These are phyloP conservation scores for Xylariaceae sp. DNA, from an alignment of 2,329 filamentous ascomycete species.

Conservation along the genomic window DNA sequence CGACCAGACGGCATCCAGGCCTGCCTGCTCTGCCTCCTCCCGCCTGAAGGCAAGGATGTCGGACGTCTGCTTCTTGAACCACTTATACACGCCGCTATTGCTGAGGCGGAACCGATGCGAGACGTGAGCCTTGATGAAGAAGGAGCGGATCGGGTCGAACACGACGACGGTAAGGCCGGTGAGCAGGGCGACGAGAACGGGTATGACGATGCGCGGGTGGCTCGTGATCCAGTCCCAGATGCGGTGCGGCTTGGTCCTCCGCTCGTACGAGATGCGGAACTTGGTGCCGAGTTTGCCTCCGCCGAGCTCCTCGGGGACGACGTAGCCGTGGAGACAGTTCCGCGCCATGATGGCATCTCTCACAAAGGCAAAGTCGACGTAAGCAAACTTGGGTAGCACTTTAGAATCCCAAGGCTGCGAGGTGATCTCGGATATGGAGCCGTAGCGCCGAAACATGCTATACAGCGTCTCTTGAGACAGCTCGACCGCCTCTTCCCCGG, in stretches of 20 bases:
- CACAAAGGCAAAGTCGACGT: constrained; percentile 67
- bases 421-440: constrained; percentile 81
- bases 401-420: constrained; percentile 84
- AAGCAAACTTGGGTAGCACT: constrained; percentile 71
- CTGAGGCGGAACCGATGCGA: constrained; percentile 69
- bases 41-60: constrained; percentile 58
- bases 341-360: constrained; percentile 80
- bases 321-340: constrained; percentile 85
- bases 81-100: constrained; percentile 68
- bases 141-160: constrained; percentile 91
- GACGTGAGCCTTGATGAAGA: constrained; percentile 85
- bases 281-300: constrained; percentile 72
- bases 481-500: constrained; percentile 68
- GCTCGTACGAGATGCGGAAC: constrained; percentile 78
- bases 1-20: constrained; percentile 78
- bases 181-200: constrained; percentile 71
- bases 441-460: constrained; percentile 80
- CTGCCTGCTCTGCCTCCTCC: constrained; percentile 57
- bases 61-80: constrained; percentile 70
- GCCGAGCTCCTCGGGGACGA: constrained; percentile 61
- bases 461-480: constrained; percentile 84
- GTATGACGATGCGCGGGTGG: constrained; percentile 85
- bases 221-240: constrained; percentile 81
- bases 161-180: constrained; percentile 79
- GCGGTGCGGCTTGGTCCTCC: constrained; percentile 68